Conservation (phyloP, 495 filamentous ascomycete species). For the Penicillium canariense region DNA sequence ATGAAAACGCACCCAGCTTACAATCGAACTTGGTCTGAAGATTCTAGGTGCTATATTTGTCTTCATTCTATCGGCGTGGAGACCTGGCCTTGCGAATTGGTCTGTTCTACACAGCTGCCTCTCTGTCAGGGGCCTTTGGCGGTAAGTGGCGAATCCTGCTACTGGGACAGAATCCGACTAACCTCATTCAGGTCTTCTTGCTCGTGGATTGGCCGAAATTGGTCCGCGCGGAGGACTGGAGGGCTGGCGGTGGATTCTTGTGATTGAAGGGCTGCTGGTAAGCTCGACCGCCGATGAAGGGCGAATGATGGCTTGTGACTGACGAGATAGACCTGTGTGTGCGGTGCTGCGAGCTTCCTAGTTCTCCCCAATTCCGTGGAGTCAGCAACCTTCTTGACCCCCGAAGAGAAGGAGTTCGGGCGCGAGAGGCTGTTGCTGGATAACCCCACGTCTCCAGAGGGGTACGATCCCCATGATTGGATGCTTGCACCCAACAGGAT, state of each 20-base stretch:
- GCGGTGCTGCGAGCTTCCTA: constrained; percentile 51
- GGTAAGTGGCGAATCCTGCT: constrained; percentile 33
- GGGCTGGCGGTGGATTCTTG: constrained; percentile 66
- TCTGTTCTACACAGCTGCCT: constrained; percentile 71
- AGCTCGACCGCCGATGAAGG: background rate
- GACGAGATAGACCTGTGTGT: constrained; percentile 47
- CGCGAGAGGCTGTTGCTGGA: constrained; percentile 37
- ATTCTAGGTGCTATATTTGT: constrained; percentile 61
- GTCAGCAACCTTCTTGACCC: constrained; percentile 49
- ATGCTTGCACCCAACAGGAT: too few relatives aligned
- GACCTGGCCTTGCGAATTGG: constrained; percentile 71
- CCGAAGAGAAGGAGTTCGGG: constrained; percentile 48
- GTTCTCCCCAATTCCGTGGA: constrained; percentile 54
- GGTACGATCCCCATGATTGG: too few relatives aligned
- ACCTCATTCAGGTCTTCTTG: constrained; percentile 58
- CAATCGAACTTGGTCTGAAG: background rate
- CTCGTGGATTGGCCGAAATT: constrained; percentile 67
- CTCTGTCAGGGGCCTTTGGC: constrained; percentile 68
- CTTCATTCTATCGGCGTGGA: constrained; percentile 67
- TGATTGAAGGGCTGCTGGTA: constrained; percentile 60
- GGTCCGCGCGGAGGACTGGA: constrained; percentile 45
- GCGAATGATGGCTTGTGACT: background rate
- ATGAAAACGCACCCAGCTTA: background rate
- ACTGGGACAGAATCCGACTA: background rate
- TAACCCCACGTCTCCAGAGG: constrained; percentile 34